These are phyloP conservation scores for Epicoccum nigrum DNA, from an alignment of 2,329 filamentous ascomycete genomes.

Conservation along the genomic window DNA sequence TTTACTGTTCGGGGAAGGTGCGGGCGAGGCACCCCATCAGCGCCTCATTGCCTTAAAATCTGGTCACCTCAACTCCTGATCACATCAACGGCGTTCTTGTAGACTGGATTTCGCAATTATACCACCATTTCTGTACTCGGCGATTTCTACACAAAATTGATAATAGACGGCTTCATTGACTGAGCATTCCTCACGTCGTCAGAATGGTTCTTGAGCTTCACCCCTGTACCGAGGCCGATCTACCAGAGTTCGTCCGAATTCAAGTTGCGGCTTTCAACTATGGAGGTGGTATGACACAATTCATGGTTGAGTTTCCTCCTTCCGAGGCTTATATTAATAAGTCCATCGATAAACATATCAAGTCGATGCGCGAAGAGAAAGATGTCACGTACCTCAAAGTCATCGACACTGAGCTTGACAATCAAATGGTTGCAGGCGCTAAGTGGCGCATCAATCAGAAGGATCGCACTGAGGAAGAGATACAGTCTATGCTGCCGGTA, in stretches of 20 bases:
- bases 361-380: conserved; percentile 32
- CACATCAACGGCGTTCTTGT: background rate
- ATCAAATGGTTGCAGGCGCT: conserved; percentile 43
- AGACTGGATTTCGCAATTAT: too few relatives aligned
- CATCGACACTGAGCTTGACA: conserved; percentile 40
- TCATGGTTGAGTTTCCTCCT: conserved; percentile 27
- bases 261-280: conserved; percentile 36
- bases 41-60: conserved; percentile 2
- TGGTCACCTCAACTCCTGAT: too few relatives aligned
- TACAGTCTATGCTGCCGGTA: conserved; percentile 37
- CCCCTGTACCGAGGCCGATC: conserved; percentile 34
- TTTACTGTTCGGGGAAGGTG: conserved; percentile 7
- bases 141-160: too few relatives aligned
- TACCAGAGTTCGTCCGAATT: conserved; percentile 37
- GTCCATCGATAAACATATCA: conserved; percentile 32
- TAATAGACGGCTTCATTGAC: too few relatives aligned
- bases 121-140: too few relatives aligned
- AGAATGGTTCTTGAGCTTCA: conserved; percentile 45
- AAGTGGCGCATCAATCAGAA: conserved; percentile 47
- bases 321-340: conserved; percentile 28
- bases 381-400: conserved; percentile 41
- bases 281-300: conserved; percentile 34
- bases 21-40: background rate
- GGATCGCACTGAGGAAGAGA: conserved; percentile 39
- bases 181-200: background rate